Conservation (phyloP, 2,329 filamentous ascomycete genomes). For the Clarireedia hainanense region DNA sequence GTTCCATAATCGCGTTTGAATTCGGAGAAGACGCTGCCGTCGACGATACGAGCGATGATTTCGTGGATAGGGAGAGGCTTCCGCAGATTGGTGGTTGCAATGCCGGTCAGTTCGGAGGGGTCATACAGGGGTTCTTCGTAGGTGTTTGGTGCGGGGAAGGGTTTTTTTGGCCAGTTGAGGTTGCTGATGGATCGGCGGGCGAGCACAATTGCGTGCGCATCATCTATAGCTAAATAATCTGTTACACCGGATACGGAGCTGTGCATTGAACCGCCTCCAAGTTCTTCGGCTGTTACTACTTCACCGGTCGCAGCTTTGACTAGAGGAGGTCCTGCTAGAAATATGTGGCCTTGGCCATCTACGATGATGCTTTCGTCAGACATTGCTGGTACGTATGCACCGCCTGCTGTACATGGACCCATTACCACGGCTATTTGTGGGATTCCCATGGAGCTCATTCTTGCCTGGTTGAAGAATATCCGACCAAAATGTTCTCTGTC, state of each 20-base stretch:
- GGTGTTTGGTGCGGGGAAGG: conserved; percentile 32
- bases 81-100: conserved; percentile 83
- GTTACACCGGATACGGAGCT: conserved; percentile 87
- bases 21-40: conserved; percentile 82
- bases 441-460: conserved; percentile 83
- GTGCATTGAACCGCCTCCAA: conserved; percentile 86
- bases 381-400: conserved; percentile 95
- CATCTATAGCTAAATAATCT: conserved; percentile 90
- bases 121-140: conserved; percentile 75
- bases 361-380: conserved; percentile 97
- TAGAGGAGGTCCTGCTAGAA: conserved; percentile 85
- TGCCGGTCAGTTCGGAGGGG: conserved; percentile 72
- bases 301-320: conserved; percentile 96
- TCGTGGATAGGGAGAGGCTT: conserved; percentile 81
- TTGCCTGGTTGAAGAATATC: conserved; percentile 96
- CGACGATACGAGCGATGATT: conserved; percentile 86
- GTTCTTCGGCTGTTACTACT: conserved; percentile 79
- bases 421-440: conserved; percentile 94
- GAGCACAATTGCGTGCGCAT: conserved; percentile 82
- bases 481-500: conserved; percentile 89
- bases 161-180: conserved; percentile 70
- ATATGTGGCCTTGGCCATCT: conserved; percentile 91
- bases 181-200: conserved; percentile 79
- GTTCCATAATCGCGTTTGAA: conserved; percentile 90
- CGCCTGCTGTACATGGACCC: conserved; percentile 93